Percentiles rank a stretch among this genome's conserved stretches.
These are phyloP conservation scores for Calycina herbarum DNA, from an alignment of 2,329 filamentous ascomycete species.

Conservation along the genomic window DNA sequence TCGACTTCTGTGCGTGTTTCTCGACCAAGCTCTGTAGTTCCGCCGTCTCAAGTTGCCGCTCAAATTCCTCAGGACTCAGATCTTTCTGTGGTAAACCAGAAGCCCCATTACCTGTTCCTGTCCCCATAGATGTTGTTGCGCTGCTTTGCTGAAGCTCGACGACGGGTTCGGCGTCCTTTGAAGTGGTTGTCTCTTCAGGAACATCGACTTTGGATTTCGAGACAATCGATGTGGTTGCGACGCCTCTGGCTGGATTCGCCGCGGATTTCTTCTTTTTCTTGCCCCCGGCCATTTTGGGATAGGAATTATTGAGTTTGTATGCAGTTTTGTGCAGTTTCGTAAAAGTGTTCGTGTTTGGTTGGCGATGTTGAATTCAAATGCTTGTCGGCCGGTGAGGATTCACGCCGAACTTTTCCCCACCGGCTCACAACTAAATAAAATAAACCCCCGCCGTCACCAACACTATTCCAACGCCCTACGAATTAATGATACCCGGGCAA, in stretches of 20 bases:
- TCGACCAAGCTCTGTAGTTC: constrained; percentile 87
- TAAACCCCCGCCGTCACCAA: constrained; percentile 7
- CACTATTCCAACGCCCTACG: constrained; percentile 11
- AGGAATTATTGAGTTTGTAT: not conserved
- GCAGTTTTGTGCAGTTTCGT: not conserved
- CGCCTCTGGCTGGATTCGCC: constrained; percentile 85
- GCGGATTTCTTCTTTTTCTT: constrained; percentile 88
- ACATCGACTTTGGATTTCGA: constrained; percentile 73
- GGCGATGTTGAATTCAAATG: constrained; percentile 9
- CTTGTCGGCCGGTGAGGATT: not conserved
- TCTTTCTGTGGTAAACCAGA: constrained; percentile 40
- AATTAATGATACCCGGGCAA: constrained; percentile 24
- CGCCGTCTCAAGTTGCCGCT: constrained; percentile 84
- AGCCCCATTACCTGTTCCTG: constrained; percentile 10
- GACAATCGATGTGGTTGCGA: constrained; percentile 89
- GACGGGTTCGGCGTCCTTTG: constrained; percentile 21
- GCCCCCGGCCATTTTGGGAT: constrained; percentile 55
- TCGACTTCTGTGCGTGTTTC: constrained; percentile 75
- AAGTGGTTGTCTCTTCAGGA: constrained; percentile 36
- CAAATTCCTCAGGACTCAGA: constrained; percentile 83
- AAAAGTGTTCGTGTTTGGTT: constrained; percentile 7
- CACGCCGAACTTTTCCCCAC: constrained; percentile 14
- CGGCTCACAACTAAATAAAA: constrained; percentile 5
- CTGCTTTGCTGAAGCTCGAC: constrained; percentile 18
- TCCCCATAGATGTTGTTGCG: constrained; percentile 19